Conservation (phyloP, 2,329 filamentous ascomycete genomes). For the Hypoxylon sp. region DNA sequence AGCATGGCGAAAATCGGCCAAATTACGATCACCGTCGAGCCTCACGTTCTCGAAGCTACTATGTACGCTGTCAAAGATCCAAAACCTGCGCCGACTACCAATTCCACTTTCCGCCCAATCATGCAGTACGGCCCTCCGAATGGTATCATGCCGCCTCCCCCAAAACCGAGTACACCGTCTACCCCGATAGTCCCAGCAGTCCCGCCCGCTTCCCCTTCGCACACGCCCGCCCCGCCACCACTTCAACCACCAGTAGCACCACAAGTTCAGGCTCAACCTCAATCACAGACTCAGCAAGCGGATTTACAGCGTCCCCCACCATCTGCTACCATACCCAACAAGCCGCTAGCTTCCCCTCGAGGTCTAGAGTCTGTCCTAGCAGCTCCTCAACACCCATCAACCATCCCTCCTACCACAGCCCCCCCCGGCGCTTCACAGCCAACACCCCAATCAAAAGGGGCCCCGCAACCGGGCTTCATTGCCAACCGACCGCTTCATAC, state of each 20-base stretch:
- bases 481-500: constrained; percentile 48
- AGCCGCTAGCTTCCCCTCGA: constrained; percentile 47
- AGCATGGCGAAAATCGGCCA: constrained; percentile 81
- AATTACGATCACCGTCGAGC: constrained; percentile 82
- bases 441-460: constrained; percentile 51
- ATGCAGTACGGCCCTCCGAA: constrained; percentile 77
- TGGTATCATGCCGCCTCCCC: constrained; percentile 71
- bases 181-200: constrained; percentile 39
- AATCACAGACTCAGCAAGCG: constrained; percentile 33
- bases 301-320: constrained; percentile 40
- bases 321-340: constrained; percentile 29
- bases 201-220: constrained; percentile 33
- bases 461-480: constrained; percentile 49
- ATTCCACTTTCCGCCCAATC: constrained; percentile 65
- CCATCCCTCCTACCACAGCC: constrained; percentile 40
- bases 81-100: constrained; percentile 62
- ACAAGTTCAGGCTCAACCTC: constrained; percentile 33
- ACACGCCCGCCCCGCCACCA: constrained; percentile 26
- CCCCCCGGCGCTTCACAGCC: constrained; percentile 47
- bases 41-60: constrained; percentile 83
- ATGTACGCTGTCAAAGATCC: constrained; percentile 80
- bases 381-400: constrained; percentile 50
- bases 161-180: constrained; percentile 56
- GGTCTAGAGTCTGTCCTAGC: constrained; percentile 55
- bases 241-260: constrained; percentile 39